Base-by-base conservation (phyloP, 192 early-diverging fungal species). In the Coemansia sp. region DNA sequence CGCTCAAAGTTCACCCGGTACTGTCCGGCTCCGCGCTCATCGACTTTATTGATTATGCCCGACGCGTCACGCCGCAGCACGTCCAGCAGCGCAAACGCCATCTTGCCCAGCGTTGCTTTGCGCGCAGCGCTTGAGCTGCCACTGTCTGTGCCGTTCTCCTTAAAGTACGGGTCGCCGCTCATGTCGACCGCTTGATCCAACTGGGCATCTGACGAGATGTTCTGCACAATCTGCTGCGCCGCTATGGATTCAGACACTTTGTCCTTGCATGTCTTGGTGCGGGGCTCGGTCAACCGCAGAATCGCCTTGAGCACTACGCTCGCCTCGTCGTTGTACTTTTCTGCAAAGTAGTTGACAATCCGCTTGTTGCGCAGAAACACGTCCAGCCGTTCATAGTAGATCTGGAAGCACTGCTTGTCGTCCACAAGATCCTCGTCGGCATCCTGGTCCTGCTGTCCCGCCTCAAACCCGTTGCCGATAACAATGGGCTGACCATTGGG, bases 291-390 rank as follows among this genome's bases (percentile, higher is more conserved):
- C 54, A 84, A 53, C 11, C 84, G 75, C 53, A 92, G 69, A 19
- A 90, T 81, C 4, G 82, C 50, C 52, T 85, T 80, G 51, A 88
- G 59, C 17, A 92, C 76, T 27, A 70, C 67, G 29, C 75, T 85
- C n/a, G 88, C 89, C 12, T 84, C 84, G 14, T 76, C 65, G 68
- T 90, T 92, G 71, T 88, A 80, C 43, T 84, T 79, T 25, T 82
- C 79, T 6, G 79, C 66, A 53, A 85, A 87, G 58, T 83, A 72
- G 24, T 84, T 83, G 19, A 85, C 81, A 53, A 92, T 75, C 70
- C 80, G 74, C 80, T 87, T 82, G 63, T 88, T 88, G 59, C 90
- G 85, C 70, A 89, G 82, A 17, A 86, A 69, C 27, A 89, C 85
- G 52, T 85, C 87, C 39, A 84, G 87, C 37, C 84, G 79, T 8